Conservation (phyloP, 306 rosid species). For the Lithocarpus polystachyus region DNA sequence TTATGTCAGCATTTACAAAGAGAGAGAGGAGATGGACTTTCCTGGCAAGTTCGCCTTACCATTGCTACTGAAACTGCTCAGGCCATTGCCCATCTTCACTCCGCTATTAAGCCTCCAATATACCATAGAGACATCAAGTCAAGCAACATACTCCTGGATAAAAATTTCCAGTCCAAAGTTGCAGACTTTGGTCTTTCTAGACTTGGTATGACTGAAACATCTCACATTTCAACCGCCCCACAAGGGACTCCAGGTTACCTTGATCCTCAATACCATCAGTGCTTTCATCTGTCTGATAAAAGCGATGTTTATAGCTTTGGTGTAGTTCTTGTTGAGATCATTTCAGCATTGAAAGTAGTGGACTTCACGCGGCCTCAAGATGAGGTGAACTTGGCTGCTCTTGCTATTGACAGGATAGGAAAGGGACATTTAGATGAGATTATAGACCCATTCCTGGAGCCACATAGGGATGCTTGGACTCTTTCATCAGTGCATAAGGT, state of each 20-base stretch:
- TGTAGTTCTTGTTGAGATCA: constrained; percentile 85
- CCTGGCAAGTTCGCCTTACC: constrained; percentile 68
- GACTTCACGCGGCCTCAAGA: constrained; percentile 74
- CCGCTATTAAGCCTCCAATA: constrained; percentile 66
- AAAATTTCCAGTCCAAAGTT: constrained; percentile 62
- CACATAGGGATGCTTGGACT: constrained; percentile 41
- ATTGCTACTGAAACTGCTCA: constrained; percentile 86
- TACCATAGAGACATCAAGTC: constrained; percentile 92
- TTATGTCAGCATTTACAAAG: constrained; percentile 70
- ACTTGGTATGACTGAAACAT: constrained; percentile 67
- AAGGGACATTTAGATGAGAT: constrained; percentile 65
- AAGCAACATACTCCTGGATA: constrained; percentile 78
- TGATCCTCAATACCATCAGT: constrained; percentile 94
- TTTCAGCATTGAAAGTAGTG: constrained; percentile 74
- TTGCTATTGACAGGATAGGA: constrained; percentile 64
- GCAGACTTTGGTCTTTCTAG: constrained; percentile 98
- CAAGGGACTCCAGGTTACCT: constrained; percentile 97
- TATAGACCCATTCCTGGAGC: constrained; percentile 58
- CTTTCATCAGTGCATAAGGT: constrained; percentile 55
- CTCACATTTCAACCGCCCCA: constrained; percentile 91
- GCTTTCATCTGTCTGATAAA: constrained; percentile 87
- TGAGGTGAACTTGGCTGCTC: constrained; percentile 76
- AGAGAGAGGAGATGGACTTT: constrained; percentile 79
- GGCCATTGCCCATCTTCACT: constrained; percentile 88
- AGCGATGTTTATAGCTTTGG: constrained; percentile 95